phyloP scores from a whole-genome alignment of 176 grass and related monocot species.

The Olyra latifolia region DNA sequence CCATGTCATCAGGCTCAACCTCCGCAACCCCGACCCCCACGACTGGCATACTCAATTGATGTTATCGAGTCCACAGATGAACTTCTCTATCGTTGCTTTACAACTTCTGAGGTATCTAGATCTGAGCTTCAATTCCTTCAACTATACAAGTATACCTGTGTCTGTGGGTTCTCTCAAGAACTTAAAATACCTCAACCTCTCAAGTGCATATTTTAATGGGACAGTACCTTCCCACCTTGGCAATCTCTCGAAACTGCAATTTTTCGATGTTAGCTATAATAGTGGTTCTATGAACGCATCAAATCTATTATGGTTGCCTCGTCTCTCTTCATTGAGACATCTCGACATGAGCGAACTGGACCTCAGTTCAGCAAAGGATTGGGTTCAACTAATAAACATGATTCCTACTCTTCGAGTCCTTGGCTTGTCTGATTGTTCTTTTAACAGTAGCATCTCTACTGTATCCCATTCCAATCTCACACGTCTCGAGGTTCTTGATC shows the following conservation, averaged over 20 bases:
- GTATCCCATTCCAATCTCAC: constrained; percentile 23
- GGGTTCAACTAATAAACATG: not conserved
- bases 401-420: constrained; percentile 18
- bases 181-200: constrained; percentile 28
- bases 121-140: constrained; percentile 14
- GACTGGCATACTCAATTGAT: too few species aligned
- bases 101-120: constrained; percentile 25
- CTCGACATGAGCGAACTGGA: not conserved
- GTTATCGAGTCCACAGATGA: not conserved
- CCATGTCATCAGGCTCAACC: constrained; percentile 5
- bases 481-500: constrained; percentile 26
- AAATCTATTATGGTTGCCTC: constrained; percentile 30
- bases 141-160: not conserved
- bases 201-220: not conserved
- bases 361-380: not conserved
- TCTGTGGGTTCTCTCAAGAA: not conserved
- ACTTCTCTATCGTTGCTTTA: not conserved
- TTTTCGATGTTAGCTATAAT: constrained; percentile 13
- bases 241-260: constrained; percentile 37
- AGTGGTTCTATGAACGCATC: too few species aligned
- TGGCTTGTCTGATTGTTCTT: rapidly evolving
- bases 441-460: not conserved
- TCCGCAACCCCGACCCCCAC: too few species aligned
- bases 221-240: constrained; percentile 2
- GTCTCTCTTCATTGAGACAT: constrained; percentile 12